These are phyloP conservation scores for Amanita jacksonii DNA, from an alignment of 768 basidiomycete species.

Conservation along the genomic window DNA sequence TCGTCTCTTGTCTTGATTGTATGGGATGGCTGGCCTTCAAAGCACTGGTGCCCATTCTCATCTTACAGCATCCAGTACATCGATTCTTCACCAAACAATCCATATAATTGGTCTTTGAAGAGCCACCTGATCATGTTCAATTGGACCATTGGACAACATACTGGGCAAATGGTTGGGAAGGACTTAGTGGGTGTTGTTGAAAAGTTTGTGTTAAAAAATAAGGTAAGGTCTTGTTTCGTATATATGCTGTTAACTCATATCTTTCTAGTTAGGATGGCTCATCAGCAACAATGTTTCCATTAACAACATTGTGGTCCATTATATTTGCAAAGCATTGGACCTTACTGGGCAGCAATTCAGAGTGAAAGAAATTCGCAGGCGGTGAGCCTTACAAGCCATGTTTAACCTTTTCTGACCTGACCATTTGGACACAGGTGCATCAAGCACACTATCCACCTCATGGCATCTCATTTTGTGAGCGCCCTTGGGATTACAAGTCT, in stretches of 20 bases:
- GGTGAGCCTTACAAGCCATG: slow-evolving; percentile 5
- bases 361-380: slow-evolving; percentile 9
- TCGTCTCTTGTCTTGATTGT: too few relatives aligned
- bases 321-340: slow-evolving; percentile 7
- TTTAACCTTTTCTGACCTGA: not conserved
- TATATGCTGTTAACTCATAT: not conserved
- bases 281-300: slow-evolving; percentile 10
- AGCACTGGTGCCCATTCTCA: slow-evolving; percentile 8
- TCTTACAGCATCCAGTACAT: slow-evolving; percentile 12
- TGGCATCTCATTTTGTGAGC: slow-evolving; percentile 11
- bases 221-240: slow-evolving; percentile 2
- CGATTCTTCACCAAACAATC: slow-evolving; percentile 2
- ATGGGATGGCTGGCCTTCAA: not conserved
- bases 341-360: not conserved
- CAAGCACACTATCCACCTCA: slow-evolving; percentile 12
- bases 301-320: slow-evolving; percentile 11
- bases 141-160: slow-evolving; percentile 10
- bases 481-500: slow-evolving; percentile 6
- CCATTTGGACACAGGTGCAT: slow-evolving; percentile 9
- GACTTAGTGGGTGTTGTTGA: slow-evolving; percentile 11
- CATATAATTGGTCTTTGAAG: slow-evolving; percentile 11
- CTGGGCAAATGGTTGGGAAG: slow-evolving; percentile 11
- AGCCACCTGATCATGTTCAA: slow-evolving; percentile 11
- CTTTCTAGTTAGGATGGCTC: slow-evolving; percentile 10
- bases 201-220: slow-evolving; percentile 10